Base-by-base conservation (phyloP, 2,329 filamentous ascomycete genomes). In the Hymenoscyphus infarciens region DNA sequence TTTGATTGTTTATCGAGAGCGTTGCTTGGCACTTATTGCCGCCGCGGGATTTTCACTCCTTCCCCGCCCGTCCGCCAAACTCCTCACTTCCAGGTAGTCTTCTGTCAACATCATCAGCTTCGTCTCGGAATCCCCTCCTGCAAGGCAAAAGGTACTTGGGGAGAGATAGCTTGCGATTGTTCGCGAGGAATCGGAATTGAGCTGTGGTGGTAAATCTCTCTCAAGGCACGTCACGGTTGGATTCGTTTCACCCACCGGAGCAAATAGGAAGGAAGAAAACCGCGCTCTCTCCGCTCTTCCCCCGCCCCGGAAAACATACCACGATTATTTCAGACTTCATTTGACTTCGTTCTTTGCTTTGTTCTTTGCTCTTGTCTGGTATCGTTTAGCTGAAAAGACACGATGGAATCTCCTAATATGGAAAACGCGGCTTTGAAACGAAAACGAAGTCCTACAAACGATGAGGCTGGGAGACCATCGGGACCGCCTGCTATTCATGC, bases 381-480 rank as follows among this genome's bases (percentile, higher is more conserved):
- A 11, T 22, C 22, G 8, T 1, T 25, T 10, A 19, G 7, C 19
- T 19, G 39, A 42, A 8, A 55, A 55, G 29, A 22, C 52, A 33
- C 52, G 22, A 67, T 67, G 66, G 61, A 63, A 5, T 67, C 64
- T 13, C 61, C 62, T 8, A 61, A 58, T 25, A 27, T 52, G 25
- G 57, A 65, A 27, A 33, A 29, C 1, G 29, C 57, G 1, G 63
- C 58, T 10, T 59, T 63, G 57, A 72, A 73, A 60, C 67, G 71
- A 27, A 73, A 73, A 56, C 64, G 71, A 10, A 72, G 64, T 59
- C 71, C 70, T 11, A 59, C 61, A 29, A 65, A 67, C n/a, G 62
- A 58, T 27, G 49, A 55, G 33, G n/a, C 29, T 55, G 61, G 39
- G 39, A 61, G 64, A 56, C 77, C 75, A 61, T 78, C 75, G 61